Percentiles rank a stretch among this genome's conserved stretches.
These are phyloP conservation scores for Trichoderma lentiforme DNA, from an alignment of 2,329 filamentous ascomycete species.

Conservation along the genomic window DNA sequence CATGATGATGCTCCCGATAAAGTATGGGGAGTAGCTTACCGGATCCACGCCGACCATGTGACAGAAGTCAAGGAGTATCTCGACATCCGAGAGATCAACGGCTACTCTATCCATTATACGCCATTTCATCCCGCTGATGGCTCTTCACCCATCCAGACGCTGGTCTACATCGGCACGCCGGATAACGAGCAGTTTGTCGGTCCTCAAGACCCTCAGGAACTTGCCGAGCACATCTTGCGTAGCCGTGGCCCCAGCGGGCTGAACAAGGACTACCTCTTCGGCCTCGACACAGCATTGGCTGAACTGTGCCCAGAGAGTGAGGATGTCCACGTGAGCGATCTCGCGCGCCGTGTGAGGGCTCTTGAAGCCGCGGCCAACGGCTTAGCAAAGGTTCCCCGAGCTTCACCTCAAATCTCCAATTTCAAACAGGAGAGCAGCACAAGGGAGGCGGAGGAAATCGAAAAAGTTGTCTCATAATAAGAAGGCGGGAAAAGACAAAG, in stretches of 20 bases:
- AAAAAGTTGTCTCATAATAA: slow-evolving; percentile 22
- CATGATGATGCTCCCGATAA: slow-evolving; percentile 58
- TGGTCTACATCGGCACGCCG: slow-evolving; percentile 94
- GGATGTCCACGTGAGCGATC: slow-evolving; percentile 80
- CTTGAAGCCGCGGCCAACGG: slow-evolving; percentile 39
- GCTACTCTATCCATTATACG: slow-evolving; percentile 90
- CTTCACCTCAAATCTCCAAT: slow-evolving; percentile 18
- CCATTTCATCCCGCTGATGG: slow-evolving; percentile 62
- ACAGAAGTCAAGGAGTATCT: slow-evolving; percentile 84
- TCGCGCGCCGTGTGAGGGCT: slow-evolving; percentile 67
- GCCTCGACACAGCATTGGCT: slow-evolving; percentile 71
- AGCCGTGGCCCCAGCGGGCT: slow-evolving; percentile 81
- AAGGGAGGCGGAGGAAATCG: slow-evolving; percentile 32
- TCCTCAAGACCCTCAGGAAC: slow-evolving; percentile 69
- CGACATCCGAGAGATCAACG: slow-evolving; percentile 95
- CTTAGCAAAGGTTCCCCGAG: slow-evolving; percentile 18
- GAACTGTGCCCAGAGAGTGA: slow-evolving; percentile 71
- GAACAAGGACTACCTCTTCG: slow-evolving; percentile 85
- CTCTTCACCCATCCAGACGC: slow-evolving; percentile 45
- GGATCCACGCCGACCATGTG: slow-evolving; percentile 69
- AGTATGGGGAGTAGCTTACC: slow-evolving; percentile 93
- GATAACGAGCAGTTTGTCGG: slow-evolving; percentile 90
- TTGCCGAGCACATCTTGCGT: slow-evolving; percentile 76
- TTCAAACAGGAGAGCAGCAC: slow-evolving; percentile 28
- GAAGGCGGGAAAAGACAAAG: slow-evolving; percentile 7